Conservation (phyloP, 768 basidiomycete genomes). For the Leucocoprinus birnbaumii region DNA sequence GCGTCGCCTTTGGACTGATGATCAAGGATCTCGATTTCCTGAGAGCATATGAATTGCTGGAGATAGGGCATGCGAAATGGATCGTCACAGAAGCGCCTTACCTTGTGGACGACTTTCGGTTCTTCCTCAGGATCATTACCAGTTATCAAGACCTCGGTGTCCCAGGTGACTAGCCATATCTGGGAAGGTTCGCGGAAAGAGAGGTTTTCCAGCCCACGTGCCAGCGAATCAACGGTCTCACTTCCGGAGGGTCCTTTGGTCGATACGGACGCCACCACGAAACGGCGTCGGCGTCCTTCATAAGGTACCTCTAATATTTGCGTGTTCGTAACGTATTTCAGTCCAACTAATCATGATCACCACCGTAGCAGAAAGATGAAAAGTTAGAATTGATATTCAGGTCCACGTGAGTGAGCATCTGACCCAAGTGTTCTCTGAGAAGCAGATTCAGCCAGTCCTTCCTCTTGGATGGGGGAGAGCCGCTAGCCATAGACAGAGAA, state of each 20-base stretch:
- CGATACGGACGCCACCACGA: slow-evolving; percentile 49
- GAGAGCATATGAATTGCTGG: not conserved
- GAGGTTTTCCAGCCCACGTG: slow-evolving; percentile 39
- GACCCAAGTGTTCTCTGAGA: slow-evolving; percentile 68
- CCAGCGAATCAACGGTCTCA: slow-evolving; percentile 28
- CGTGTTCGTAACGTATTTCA: slow-evolving; percentile 61
- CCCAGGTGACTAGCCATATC: slow-evolving; percentile 70
- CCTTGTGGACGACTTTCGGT: slow-evolving; percentile 31
- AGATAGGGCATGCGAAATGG: slow-evolving; percentile 7
- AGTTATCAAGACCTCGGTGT: slow-evolving; percentile 49
- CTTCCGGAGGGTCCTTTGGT: slow-evolving; percentile 18
- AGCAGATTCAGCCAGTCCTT: slow-evolving; percentile 67
- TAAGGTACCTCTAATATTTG: slow-evolving; percentile 65
- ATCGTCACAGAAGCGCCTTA: slow-evolving; percentile 18
- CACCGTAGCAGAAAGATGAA: slow-evolving; percentile 7
- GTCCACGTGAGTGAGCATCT: slow-evolving; percentile 19
- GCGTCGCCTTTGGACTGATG: slow-evolving; percentile 45
- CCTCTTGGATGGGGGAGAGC: slow-evolving; percentile 17
- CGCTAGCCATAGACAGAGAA: slow-evolving; percentile 1
- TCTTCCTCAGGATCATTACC: slow-evolving; percentile 23
- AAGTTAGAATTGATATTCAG: slow-evolving; percentile 8
- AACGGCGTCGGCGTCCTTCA: slow-evolving; percentile 57
- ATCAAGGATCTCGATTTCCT: slow-evolving; percentile 50
- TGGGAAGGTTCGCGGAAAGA: slow-evolving; percentile 36
- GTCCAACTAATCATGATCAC: slow-evolving; percentile 50